Base-by-base conservation (phyloP, 352 stramenopile genomes). In the Phytophthora pistaciae region DNA sequence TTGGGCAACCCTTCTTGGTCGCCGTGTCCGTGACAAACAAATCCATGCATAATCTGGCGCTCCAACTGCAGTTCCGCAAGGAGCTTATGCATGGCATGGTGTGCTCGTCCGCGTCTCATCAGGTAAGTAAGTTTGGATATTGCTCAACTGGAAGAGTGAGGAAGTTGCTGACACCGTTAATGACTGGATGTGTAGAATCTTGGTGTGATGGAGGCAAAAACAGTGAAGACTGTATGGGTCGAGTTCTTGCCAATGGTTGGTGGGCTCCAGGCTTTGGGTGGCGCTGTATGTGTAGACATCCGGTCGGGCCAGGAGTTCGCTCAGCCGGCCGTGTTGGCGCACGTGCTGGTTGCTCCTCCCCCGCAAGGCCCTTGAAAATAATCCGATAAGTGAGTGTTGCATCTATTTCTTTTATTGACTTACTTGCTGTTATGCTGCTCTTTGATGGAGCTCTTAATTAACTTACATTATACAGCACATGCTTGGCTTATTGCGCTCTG, bases 41-140 rank as follows among this genome's bases (percentile, higher is more conserved):
- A 56, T 91, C 84, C 5, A 27, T 67, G n/a, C 85, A 82, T 33
- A 80, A 54, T 11, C 44, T 94, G 31, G 71, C 87, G 40, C 70
- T 96, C 2, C 90, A 96, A 67, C 70, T 96, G 6, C 90, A 95
- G 60, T 92, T 96, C 49, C 85, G 85, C 2, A 91, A 86, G 48
- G 76, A 91, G 20, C 64, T 85, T 6, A 95, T 91, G 75, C 70
- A 55, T 38, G 87, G 90, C 23, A 90, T 96, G 61, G 74, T 93
- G 40, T 95, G 87, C 62, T 84, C 79, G 8, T 91, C 83, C 0
- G 54, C 93, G 21, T 94, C 88, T 11, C 78, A 92, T 42, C 90
- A 92, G 85, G 90, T 95, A 75, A 5, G 64, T 25, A 1, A n/a
- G 20, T 25, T 48, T 21, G n/a, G 8, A 1, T 52, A 11, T 38